A percentile compares a stretch with the other conserved stretches of the same genome.
phyloP scores from a whole-genome alignment of 768 basidiomycete species.

The Leccinum subtestaceum region DNA sequence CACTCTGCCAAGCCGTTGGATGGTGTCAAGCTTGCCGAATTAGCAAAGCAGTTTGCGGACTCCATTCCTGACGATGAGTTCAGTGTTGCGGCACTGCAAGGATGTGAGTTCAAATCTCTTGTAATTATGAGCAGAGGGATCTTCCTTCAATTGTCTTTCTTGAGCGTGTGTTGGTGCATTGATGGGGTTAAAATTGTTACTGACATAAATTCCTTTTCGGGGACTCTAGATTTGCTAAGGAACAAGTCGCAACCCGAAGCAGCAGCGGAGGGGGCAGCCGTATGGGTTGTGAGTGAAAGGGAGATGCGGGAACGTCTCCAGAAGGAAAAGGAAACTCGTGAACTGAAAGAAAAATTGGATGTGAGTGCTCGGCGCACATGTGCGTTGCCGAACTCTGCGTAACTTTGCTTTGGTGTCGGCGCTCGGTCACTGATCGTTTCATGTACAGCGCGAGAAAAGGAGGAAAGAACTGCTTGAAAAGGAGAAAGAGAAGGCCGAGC shows the following conservation, averaged over 20 bases:
- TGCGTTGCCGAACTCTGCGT: constrained; percentile 19
- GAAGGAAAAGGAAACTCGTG: constrained; percentile 71
- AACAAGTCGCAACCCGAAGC: constrained; percentile 81
- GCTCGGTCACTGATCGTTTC: constrained; percentile 7
- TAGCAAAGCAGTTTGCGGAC: constrained; percentile 79
- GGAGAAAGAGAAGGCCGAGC: constrained; percentile 58
- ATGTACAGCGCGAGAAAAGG: constrained; percentile 41
- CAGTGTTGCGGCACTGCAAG: constrained; percentile 87
- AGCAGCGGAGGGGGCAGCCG: constrained; percentile 62
- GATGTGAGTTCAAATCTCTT: constrained; percentile 57
- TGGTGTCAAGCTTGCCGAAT: constrained; percentile 55
- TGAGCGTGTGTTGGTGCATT: constrained; percentile 23
- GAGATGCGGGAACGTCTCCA: constrained; percentile 70
- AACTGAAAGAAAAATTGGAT: constrained; percentile 62
- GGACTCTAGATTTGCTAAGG: constrained; percentile 63
- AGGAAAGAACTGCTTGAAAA: constrained; percentile 44
- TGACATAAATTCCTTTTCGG: constrained; percentile 19
- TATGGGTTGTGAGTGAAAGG: constrained; percentile 75
- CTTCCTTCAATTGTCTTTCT: constrained; percentile 10
- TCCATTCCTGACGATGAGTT: constrained; percentile 83
- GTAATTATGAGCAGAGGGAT: constrained; percentile 2
- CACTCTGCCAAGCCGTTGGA: constrained; percentile 67
- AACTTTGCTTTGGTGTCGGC: constrained; percentile 3
- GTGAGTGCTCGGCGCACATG: constrained; percentile 41
- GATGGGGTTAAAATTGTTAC: constrained; percentile 20